Evolutionary conservation across 1,284 basidiomycete genomes (phyloP), one percentile per base, ranked within the genome.

Genomic region (Phellopilus nigrolimitatus): DNA sequence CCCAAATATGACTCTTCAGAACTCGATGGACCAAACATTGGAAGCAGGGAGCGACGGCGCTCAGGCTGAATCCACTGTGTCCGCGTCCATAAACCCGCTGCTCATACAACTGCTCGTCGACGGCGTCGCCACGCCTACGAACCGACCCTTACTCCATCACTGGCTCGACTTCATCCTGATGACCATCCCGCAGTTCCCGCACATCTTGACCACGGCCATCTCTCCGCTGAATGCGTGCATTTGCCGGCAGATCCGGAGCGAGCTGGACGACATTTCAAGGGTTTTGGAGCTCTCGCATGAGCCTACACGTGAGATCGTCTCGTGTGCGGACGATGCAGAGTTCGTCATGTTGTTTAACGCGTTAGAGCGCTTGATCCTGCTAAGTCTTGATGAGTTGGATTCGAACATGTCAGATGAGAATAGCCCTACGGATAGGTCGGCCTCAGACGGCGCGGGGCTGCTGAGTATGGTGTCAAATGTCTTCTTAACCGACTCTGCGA

Each of bases 161-260:
- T 99, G 95, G 95, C 76, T 97, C 19, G 95, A 98, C 66, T 98
- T 99, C 64, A 76, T 97, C 51, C 77, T 97, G 48, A 91, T 91
- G 84, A 89, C 91, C 0, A 72, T 95, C 6, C 84, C 91, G 0
- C 84, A 90, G 59, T 89, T 91, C 61, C 87, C 89, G 54, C 80
- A 82, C 38, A 71, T 79, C 19, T 70, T 91, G 5, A 79, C 82
- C 37, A 68, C 74, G 12, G 75, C 88, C 34, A 72, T 97, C n/a
- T 72, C 81, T 12, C 85, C 91, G 1, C 71, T 99, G 19, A 86
- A 81, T 56, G 91, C 93, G 56, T 87, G 87, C 59, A 66, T 97
- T 45, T 90, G 90, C 63, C 73, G 78, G 31, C 88, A 94, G 56
- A 66, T 95, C n/a, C 74, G 76, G 12, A 63, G 66, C 8, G 73